A percentile compares a stretch with the other conserved stretches of the same genome.
Evolutionary conservation across 2,329 filamentous ascomycete genomes (phyloP).

Genomic region (Cyphellophora attinorum): DNA sequence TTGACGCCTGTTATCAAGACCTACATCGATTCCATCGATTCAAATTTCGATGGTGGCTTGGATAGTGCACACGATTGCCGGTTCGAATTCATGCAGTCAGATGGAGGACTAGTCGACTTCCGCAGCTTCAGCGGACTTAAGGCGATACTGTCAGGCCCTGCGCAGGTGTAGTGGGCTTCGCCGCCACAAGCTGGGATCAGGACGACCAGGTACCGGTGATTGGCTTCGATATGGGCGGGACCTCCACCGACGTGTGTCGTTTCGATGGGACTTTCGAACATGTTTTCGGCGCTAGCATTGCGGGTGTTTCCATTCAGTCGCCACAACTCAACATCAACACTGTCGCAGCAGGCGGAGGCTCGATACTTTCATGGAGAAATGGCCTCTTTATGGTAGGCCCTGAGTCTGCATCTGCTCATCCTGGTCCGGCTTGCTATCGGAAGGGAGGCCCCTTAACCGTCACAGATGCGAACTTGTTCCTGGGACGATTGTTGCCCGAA

Average conservation of each 20-base stretch:
- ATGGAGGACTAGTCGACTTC: constrained; percentile 52
- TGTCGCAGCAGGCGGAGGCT: constrained; percentile 57
- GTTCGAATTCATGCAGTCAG: constrained; percentile 92
- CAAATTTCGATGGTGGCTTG: constrained; percentile 71
- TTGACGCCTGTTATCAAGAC: constrained; percentile 70
- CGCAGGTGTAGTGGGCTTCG: constrained; percentile 63
- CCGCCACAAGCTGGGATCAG: constrained; percentile 65
- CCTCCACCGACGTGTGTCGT: constrained; percentile 72
- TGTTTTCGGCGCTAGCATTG: constrained; percentile 77
- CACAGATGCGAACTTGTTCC: constrained; percentile 83
- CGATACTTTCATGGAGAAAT: constrained; percentile 64
- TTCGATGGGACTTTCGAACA: constrained; percentile 77
- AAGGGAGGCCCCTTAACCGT: constrained; percentile 84
- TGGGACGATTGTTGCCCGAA: constrained; percentile 57
- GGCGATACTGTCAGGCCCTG: constrained; percentile 79
- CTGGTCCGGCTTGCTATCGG: constrained; percentile 81
- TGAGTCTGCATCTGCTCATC: constrained; percentile 79
- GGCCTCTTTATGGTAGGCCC: constrained; percentile 84
- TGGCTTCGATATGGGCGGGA: constrained; percentile 87
- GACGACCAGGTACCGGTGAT: constrained; percentile 69
- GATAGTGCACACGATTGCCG: constrained; percentile 59
- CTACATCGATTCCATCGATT: constrained; percentile 48
- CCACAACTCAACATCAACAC: constrained; percentile 83
- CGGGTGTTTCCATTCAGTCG: constrained; percentile 74
- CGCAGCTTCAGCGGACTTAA: constrained; percentile 66